Evolutionary conservation across 2,329 filamentous ascomycete genomes (phyloP), one percentile per base, ranked within the genome.

Genomic region (Cercospora brassicicola): DNA sequence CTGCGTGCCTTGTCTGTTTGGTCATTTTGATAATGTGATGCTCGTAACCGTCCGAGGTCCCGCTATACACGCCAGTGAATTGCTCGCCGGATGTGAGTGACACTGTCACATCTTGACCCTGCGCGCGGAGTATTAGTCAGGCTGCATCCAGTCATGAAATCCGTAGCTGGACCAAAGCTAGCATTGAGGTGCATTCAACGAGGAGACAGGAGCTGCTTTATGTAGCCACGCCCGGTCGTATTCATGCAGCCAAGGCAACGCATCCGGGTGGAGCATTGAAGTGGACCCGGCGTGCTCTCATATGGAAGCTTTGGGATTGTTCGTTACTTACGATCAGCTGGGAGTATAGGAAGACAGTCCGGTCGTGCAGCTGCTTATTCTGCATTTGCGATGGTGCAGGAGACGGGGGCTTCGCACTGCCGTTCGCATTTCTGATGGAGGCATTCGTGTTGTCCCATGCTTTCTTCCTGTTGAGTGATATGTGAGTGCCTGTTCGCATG

Each of bases 1-100:
- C 78, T 30, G 77, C 78, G 18, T 78, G 73, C 55, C 79, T 77
- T 66, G 82, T 77, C 71, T 83, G 84, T 76, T 86, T 87, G 33
- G 87, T 86, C 89, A 91, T 91, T 78, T 90, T 91, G 73, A 90
- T 81, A 30, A 85, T 79, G 73, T 90, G 86, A 18, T 84, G 83
- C 59, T 84, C 69, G 78, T 81, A 4, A 83, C 13, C 64, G 87
- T 85, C 28, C 86, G 77, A 8, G 82, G 82, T 11, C 55, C 85
- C 85, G 48, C 86, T 88, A 73, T 89, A 86, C 39, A 90, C 84
- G 66, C 88, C 88, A 8, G 82, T 84, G 75, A 85, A 89, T 65
- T 84, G 84, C 59, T 89, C 88, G 73, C 88, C 88, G 73, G 82
- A 86, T 73, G 86, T 87, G 15, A 87, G 82, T 9, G 85, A 87